These are phyloP conservation scores for Martiniozyma asiatica DNA, from an alignment of 1,139 yeast genomes.

Conservation along the genomic window DNA sequence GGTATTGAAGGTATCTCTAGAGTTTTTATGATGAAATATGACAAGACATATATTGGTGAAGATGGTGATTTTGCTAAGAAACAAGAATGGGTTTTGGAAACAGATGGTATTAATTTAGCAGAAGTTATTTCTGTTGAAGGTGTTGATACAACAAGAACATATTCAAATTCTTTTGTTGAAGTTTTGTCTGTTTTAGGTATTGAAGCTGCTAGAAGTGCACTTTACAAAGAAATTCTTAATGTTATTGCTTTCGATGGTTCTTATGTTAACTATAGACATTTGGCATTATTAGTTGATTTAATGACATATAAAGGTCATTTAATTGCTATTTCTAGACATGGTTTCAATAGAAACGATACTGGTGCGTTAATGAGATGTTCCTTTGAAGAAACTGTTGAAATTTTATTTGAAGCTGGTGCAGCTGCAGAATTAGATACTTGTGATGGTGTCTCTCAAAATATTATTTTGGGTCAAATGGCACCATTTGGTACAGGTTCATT, in stretches of 20 bases:
- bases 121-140: slow-evolving; percentile 95
- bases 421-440: slow-evolving; percentile 97
- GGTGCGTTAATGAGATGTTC: slow-evolving; percentile 99
- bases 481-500: slow-evolving; percentile 98
- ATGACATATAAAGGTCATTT: slow-evolving; percentile 98
- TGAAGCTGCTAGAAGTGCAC: slow-evolving; percentile 94
- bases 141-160: slow-evolving; percentile 80
- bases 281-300: slow-evolving; percentile 94
- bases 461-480: slow-evolving; percentile 95
- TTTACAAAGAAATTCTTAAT: slow-evolving; percentile 86
- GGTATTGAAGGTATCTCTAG: slow-evolving; percentile 94
- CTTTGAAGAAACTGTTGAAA: slow-evolving; percentile 97
- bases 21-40: slow-evolving; percentile 90
- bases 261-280: slow-evolving; percentile 94
- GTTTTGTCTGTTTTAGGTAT: slow-evolving; percentile 92
- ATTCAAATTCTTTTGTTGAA: slow-evolving; percentile 94
- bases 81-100: slow-evolving; percentile 96
- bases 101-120: slow-evolving; percentile 94
- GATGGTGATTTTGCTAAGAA: slow-evolving; percentile 81
- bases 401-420: slow-evolving; percentile 94
- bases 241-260: slow-evolving; percentile 99
- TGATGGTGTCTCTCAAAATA: slow-evolving; percentile 96
- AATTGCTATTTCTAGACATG: slow-evolving; percentile 99
- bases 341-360: slow-evolving; percentile 96
- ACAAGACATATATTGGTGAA: slow-evolving; percentile 63